These are phyloP conservation scores for Schizophyllum amplum DNA, from an alignment of 1,284 basidiomycete genomes.

Conservation along the genomic window DNA sequence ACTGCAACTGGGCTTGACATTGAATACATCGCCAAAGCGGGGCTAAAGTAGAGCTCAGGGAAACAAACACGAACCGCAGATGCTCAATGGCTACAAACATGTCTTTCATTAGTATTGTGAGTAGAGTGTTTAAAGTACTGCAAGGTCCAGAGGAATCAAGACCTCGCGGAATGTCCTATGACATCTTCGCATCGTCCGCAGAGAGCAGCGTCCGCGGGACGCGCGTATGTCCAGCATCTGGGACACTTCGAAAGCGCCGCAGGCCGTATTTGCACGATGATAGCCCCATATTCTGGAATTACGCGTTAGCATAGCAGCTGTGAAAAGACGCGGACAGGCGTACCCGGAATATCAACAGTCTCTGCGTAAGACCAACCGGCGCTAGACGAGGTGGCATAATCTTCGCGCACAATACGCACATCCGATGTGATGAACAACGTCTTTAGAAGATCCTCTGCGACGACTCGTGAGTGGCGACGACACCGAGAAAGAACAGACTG, in stretches of 20 bases:
- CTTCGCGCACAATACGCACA: conserved; percentile 39
- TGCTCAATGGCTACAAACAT: too few relatives aligned
- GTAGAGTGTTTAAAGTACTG: not conserved
- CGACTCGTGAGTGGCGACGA: conserved; percentile 2
- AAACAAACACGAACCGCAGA: too few relatives aligned
- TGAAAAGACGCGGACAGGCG: conserved; percentile 6
- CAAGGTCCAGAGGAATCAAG: not conserved
- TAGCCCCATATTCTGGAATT: conserved; percentile 23
- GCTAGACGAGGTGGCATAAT: conserved; percentile 26
- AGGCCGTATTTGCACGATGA: conserved; percentile 45
- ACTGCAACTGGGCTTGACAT: too few relatives aligned
- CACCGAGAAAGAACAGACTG: not conserved
- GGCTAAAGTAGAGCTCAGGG: too few relatives aligned
- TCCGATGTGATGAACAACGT: conserved; percentile 76
- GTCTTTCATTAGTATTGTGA: not conserved
- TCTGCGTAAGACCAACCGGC: conserved; percentile 41
- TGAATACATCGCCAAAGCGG: too few relatives aligned
- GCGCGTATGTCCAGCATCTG: conserved; percentile 71
- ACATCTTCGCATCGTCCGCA: conserved; percentile 48
- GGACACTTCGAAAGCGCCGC: conserved; percentile 59
- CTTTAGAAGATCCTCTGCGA: conserved; percentile 51
- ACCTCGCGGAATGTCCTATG: not conserved
- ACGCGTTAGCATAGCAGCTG: conserved; percentile 3
- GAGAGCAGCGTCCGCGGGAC: conserved; percentile 35
- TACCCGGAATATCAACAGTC: conserved; percentile 36